Base-by-base conservation (phyloP, 208 protist genomes). In the Trypanosoma lewisi region DNA sequence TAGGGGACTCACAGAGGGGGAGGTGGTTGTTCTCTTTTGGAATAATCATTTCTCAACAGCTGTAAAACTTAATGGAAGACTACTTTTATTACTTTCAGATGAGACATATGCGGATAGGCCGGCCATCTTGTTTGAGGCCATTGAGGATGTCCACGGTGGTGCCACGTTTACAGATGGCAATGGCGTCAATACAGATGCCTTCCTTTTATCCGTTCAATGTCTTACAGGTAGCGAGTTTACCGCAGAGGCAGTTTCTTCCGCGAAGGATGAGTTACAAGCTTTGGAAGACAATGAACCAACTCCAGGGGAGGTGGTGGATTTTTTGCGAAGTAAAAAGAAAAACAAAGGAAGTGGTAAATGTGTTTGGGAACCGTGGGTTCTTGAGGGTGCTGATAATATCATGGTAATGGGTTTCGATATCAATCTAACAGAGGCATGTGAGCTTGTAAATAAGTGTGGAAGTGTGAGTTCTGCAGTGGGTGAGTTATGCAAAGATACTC, bases 11-110 rank as follows among this genome's bases (percentile, higher is more conserved):
- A 21, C 23, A 5, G 71, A 85, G 42, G 59, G 53, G 9, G 72
- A 80, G 55, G 63, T 85, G 27, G 75, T 62, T 4, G 80, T 85
- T 49, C 60, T 82, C 1, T 85, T 82, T 73, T 80, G 72, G 70
- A 65, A 73, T 31, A 80, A 80, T 53, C 80, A 85, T 57, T 85
- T 85, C 49, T 85, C 75, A 58, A 80, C 80, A 3, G 55, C 64
- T 34, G 64, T 73, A 39, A 85, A 82, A 48, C 50, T 77, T 36
- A 9, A 60, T 19, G 63, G 63, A 7, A 53, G 60, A 19, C 59
- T 82, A 33, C 64, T 85, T 21, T 41, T 62, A 25, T 49, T 85
- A 4, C 55, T 67, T 34, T 75, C 80, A 8, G 67, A 85, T 56
- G 80, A 80, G 23, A 77, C 58, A 14, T 85, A 80, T 55, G 63